Conservation (phyloP, 2,329 filamentous ascomycete species). For the Metarhizium anisopliae region DNA sequence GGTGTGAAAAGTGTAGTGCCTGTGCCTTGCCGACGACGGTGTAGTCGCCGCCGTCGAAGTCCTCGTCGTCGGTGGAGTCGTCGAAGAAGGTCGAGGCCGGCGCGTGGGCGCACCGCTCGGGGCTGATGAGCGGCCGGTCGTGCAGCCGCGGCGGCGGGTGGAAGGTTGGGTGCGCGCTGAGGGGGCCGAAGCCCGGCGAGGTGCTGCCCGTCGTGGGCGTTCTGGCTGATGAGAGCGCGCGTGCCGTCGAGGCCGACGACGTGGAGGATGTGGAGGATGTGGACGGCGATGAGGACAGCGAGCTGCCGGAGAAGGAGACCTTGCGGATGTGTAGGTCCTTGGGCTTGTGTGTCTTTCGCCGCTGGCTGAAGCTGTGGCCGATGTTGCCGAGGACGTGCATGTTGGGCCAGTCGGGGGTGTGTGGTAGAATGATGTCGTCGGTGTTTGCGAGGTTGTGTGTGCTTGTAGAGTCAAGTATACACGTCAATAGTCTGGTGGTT, state of each 20-base stretch:
- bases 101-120: conserved; percentile 12
- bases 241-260: conserved; percentile 14
- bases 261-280: conserved; percentile 22
- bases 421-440: not conserved
- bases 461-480: too few species aligned
- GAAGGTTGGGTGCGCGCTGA: conserved; percentile 24
- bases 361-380: conserved; percentile 24
- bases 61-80: conserved; percentile 14
- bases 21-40: conserved; percentile 2
- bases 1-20: conserved; percentile 4
- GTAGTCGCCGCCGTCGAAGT: conserved; percentile 11
- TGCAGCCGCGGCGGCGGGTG: conserved; percentile 27
- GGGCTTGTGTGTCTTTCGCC: conserved; percentile 26
- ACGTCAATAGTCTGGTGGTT: too few species aligned
- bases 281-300: conserved; percentile 26
- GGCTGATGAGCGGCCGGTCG: conserved; percentile 24
- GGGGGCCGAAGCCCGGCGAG: conserved; percentile 22
- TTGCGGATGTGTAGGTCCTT: conserved; percentile 31
- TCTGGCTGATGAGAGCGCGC: conserved; percentile 14
- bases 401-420: conserved; percentile 4
- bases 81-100: conserved; percentile 19
- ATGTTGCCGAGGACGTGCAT: conserved; percentile 25
- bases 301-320: conserved; percentile 31
- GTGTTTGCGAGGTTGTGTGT: too few species aligned
- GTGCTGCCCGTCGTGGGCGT: conserved; percentile 12